These are phyloP conservation scores for Gossypium aridum DNA, from an alignment of 441 rosid genomes.

Conservation along the genomic window DNA sequence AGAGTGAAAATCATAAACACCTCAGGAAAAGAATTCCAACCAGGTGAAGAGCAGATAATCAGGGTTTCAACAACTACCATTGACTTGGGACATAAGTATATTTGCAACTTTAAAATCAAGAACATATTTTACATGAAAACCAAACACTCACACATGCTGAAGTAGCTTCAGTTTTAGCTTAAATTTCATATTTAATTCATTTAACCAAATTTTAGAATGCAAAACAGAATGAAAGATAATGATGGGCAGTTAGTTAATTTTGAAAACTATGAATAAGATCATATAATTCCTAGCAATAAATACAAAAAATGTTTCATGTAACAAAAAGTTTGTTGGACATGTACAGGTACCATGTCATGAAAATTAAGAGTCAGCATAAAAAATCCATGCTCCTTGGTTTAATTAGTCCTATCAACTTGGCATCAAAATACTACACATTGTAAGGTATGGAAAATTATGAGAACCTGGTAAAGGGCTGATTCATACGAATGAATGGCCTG, in stretches of 20 bases:
- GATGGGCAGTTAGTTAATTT: background rate
- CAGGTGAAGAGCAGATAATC: background rate
- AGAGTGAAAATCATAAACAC: background rate
- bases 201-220: background rate
- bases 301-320: background rate
- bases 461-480: conserved; percentile 60
- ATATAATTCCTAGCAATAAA: background rate
- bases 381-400: background rate
- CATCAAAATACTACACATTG: background rate
- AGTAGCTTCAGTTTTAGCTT: background rate
- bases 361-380: background rate
- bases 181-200: background rate
- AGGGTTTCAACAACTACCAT: background rate
- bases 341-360: background rate
- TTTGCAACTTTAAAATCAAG: conserved; percentile 2
- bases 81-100: background rate
- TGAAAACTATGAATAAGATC: background rate
- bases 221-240: background rate
- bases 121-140: background rate
- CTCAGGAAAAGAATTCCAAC: background rate
- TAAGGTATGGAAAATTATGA: conserved; percentile 2
- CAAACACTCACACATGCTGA: background rate
- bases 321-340: background rate
- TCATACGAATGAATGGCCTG: conserved; percentile 60
- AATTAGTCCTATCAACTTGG: background rate